Base-by-base conservation (phyloP, 169 alveolate species). In the Plasmodium falciparum region DNA sequence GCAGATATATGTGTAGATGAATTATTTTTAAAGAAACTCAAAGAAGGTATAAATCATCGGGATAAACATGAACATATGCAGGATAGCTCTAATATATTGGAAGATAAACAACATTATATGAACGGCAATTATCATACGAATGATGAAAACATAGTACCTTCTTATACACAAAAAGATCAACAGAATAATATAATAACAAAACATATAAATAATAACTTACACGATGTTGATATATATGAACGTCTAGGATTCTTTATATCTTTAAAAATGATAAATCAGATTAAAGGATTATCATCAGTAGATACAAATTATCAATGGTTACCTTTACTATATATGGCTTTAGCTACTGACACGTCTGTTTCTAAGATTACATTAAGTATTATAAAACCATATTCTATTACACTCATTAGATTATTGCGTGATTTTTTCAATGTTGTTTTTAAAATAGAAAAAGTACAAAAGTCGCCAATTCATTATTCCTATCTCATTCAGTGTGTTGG, bases 231-330 rank as follows among this genome's bases (percentile, higher is more conserved):
- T 33, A 86, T 86, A 71, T 86, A 72, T 24, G 92, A 86, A 56
- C 62, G 92, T n/a, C 52, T 86, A 50, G 92, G 92, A 3, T 86
- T 86, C 62, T 86, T 86, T 71, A 59, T 73, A 61, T 52, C 92
- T 56, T 49, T 86, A 61, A 86, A 86, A 15, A 61, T 86, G 58
- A 26, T 71, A 26, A 86, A 86, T 66, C 88, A 86, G 62, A 86
- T 73, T 71, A 86, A 86, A 50, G 92, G 92, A 5, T 63, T 86
- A 15, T 67, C 92, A 39, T 86, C 92, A 1, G 17, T 86, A 17
- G 92, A 86, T 58, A 61, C 92, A 62, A 86, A 61, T 26, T 86
- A 86, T 47, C 92, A 86, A 61, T 86, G 92, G 92, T 56, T 86
- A 20, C 92, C 92, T 24, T n/a, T 86, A 56, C 17, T 86, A 52